Base-by-base conservation (phyloP, 1,284 basidiomycete genomes). In the Microbotryum intermedium region DNA sequence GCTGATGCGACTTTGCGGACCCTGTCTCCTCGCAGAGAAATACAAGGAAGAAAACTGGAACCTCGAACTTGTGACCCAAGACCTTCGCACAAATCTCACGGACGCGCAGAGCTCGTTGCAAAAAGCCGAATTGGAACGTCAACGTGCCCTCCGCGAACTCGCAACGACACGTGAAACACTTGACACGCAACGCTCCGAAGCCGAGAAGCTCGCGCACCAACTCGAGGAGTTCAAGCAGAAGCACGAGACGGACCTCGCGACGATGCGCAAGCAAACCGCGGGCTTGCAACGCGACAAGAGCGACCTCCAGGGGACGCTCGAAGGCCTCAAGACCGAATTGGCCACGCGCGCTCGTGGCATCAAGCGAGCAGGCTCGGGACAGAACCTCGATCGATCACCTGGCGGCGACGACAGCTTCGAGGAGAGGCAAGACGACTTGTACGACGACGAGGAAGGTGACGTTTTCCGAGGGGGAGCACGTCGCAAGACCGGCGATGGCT, bases 11-110 rank as follows among this genome's bases (percentile, higher is more conserved):
- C 50, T 9, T n/a, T 39, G 34, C 18, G 11, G 34, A 48, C 1
- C n/a, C 42, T 64, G 50, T 57, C 69, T 80, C 84, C 87, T 50
- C 48, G 39, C 65, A 76, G 79, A 81, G 55, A 89, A 90, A 62
- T 93, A 85, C 82, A 93, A 92, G 77, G 91, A 97, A 75, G 91
- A 94, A 77, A 97, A 95, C 74, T 97, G 94, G 94, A 93, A 97
- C 73, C 85, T 97, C 65, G 92, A 97, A 77, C 89, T 97, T 51
- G 83, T 83, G 25, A 80, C 92, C 30, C 93, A 98, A 74, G 91
- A 97, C 65, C 80, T 94, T 26, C 84, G 86, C 46, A 77, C 83
- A 1, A 83, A 88, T 68, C 79, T 88, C 45, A 73, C 80, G 45
- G 84, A 88, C 55, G 80, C 84, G 1, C 85, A 88, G 64, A 75